phyloP scores from a whole-genome alignment of 2,329 filamentous ascomycete genomes.

The Triangularia setosa region DNA sequence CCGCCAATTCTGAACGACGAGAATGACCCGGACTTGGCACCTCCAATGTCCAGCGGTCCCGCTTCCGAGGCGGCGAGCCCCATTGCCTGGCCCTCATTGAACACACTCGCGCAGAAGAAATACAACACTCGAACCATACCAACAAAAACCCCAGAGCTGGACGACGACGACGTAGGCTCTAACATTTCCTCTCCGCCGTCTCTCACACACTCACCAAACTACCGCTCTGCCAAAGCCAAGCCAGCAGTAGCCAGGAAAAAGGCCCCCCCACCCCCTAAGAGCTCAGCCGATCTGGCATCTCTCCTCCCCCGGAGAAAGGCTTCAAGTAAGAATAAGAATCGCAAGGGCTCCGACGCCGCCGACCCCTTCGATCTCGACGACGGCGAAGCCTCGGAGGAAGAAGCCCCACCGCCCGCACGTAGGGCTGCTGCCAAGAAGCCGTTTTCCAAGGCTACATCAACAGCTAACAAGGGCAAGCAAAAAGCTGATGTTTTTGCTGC shows the following conservation, averaged over 20 bases:
- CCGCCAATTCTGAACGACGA: conserved; percentile 36
- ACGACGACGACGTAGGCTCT: conserved; percentile 41
- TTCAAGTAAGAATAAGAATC: conserved; percentile 26
- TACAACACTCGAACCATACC: conserved; percentile 31
- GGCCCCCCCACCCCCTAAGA: conserved; percentile 36
- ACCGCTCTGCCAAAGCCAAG: conserved; percentile 30
- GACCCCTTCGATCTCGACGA: conserved; percentile 38
- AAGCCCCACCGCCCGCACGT: conserved; percentile 26
- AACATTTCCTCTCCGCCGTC: conserved; percentile 62
- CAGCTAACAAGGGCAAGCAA: conserved; percentile 25
- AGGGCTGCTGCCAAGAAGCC: conserved; percentile 22
- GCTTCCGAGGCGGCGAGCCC: conserved; percentile 38
- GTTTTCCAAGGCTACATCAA: conserved; percentile 12
- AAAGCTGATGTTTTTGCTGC: conserved; percentile 20
- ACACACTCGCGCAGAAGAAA: conserved; percentile 42
- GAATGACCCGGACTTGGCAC: conserved; percentile 49
- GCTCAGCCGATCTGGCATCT: conserved; percentile 51
- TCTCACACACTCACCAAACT: conserved; percentile 63
- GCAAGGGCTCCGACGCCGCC: conserved; percentile 20
- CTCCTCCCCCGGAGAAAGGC: conserved; percentile 50
- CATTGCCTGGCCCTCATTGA: conserved; percentile 50
- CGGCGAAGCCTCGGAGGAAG: conserved; percentile 39
- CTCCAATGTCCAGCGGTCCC: conserved; percentile 52
- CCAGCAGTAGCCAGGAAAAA: conserved; percentile 29
- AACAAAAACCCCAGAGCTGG: conserved; percentile 35